These are phyloP conservation scores for Eragrostis curvula DNA, from an alignment of 176 grass and related monocot species.

Conservation along the genomic window DNA sequence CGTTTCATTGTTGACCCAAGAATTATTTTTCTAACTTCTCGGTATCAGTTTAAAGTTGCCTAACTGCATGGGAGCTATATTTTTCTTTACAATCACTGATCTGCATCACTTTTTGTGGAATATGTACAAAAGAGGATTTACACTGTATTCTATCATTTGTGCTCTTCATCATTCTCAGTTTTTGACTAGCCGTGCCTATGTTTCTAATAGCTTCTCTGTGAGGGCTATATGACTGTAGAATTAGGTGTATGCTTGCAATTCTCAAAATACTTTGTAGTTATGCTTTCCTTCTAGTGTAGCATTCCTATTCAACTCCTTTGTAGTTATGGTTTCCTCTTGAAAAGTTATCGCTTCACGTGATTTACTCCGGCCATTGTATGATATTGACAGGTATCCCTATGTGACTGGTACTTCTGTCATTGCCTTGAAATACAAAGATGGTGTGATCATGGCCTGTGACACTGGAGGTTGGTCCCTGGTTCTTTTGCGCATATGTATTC, in stretches of 20 bases:
- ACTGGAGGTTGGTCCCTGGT: conserved; percentile 68
- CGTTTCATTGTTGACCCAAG: neutral
- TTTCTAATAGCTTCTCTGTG: neutral
- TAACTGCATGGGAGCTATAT: neutral
- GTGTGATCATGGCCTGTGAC: conserved; percentile 89
- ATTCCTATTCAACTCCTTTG: neutral
- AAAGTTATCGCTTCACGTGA: conserved; percentile 2
- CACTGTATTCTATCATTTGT: neutral
- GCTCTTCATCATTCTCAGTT: neutral
- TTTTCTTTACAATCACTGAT: neutral
- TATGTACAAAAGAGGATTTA: neutral
- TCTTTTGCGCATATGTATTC: neutral
- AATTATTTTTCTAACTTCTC: too few relatives aligned
- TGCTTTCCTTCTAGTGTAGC: neutral
- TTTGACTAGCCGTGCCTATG: neutral
- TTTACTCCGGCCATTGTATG: conserved; percentile 32
- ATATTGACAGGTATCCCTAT: conserved; percentile 79
- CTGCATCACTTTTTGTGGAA: neutral
- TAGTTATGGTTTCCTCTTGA: neutral
- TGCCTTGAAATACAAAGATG: conserved; percentile 97
- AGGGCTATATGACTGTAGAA: neutral
- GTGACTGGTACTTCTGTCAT: conserved; percentile 93
- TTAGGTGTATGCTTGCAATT: neutral
- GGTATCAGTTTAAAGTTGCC: neutral
- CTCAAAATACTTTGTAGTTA: neutral